Percentiles rank a stretch among this genome's conserved stretches.
Evolutionary conservation across 129 eudicot species (phyloP).

Genomic region (sunflower (Helianthus annuus)): DNA sequence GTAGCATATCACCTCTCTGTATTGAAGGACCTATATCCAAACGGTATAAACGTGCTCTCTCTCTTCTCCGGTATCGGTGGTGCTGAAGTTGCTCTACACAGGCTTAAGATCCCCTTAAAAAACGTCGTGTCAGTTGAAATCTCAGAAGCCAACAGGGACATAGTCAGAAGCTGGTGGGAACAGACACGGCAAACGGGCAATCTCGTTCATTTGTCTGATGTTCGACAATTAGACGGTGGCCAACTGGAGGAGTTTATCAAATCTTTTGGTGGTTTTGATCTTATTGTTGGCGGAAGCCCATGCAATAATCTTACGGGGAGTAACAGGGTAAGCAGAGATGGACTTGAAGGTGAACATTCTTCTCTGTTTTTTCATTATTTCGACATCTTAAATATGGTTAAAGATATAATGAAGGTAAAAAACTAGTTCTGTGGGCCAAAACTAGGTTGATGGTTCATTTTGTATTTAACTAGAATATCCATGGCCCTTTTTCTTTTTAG

Average conservation of each 20-base stretch:
- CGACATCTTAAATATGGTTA: conserved; percentile 62
- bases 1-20: conserved; percentile 87
- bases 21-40: conserved; percentile 60
- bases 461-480: background rate
- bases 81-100: conserved; percentile 85
- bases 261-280: conserved; percentile 63
- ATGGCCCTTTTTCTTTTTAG: background rate
- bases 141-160: conserved; percentile 65
- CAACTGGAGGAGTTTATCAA: conserved; percentile 39
- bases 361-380: conserved; percentile 61
- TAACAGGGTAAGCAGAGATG: conserved; percentile 84
- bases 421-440: background rate
- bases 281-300: conserved; percentile 82
- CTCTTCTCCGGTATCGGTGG: conserved; percentile 95
- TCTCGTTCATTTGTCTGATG: conserved; percentile 59
- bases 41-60: conserved; percentile 68
- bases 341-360: conserved; percentile 83
- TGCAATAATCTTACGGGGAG: conserved; percentile 89
- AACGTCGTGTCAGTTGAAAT: conserved; percentile 73
- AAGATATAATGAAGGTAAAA: conserved; percentile 37
- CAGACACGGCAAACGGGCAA: conserved; percentile 79
- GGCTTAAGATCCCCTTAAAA: conserved; percentile 70
- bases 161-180: conserved; percentile 85
- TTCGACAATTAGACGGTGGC: conserved; percentile 45
- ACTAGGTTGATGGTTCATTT: conserved; percentile 1